Evolutionary conservation across 345 rosid species (phyloP).

Genomic region (Gossypium turneri): DNA sequence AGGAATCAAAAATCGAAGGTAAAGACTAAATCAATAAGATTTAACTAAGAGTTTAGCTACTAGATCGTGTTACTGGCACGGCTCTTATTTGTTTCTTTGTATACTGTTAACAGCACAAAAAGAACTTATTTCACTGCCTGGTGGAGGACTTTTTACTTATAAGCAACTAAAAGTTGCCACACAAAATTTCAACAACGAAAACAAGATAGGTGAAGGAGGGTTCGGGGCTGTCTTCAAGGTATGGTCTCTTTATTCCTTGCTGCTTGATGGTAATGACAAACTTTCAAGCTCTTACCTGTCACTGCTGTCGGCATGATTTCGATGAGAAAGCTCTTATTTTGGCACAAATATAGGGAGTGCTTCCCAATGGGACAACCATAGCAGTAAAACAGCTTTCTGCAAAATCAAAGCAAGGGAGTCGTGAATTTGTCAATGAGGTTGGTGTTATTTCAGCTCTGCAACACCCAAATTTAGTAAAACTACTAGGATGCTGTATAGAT

Average conservation of each 20-base stretch:
- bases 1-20: slow-evolving; percentile 13
- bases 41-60: background rate
- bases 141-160: slow-evolving; percentile 7
- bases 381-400: slow-evolving; percentile 59
- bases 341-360: slow-evolving; percentile 38
- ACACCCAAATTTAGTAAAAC: slow-evolving; percentile 35
- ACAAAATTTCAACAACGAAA: slow-evolving; percentile 11
- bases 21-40: background rate
- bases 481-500: slow-evolving; percentile 32
- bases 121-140: slow-evolving; percentile 1
- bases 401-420: slow-evolving; percentile 45
- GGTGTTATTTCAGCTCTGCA: slow-evolving; percentile 35
- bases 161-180: slow-evolving; percentile 11
- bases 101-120: background rate
- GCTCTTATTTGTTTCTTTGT: background rate
- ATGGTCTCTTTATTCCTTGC: slow-evolving; percentile 8
- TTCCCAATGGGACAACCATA: slow-evolving; percentile 48
- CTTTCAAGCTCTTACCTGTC: background rate
- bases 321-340: slow-evolving; percentile 4
- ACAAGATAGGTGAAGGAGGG: slow-evolving; percentile 16
- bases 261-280: background rate
- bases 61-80: background rate
- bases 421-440: slow-evolving; percentile 39
- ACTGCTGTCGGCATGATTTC: background rate
- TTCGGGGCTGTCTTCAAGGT: slow-evolving; percentile 31